These are phyloP conservation scores for Urochloa ruziziensis DNA, from an alignment of 176 grass and related monocot species.

Conservation along the genomic window DNA sequence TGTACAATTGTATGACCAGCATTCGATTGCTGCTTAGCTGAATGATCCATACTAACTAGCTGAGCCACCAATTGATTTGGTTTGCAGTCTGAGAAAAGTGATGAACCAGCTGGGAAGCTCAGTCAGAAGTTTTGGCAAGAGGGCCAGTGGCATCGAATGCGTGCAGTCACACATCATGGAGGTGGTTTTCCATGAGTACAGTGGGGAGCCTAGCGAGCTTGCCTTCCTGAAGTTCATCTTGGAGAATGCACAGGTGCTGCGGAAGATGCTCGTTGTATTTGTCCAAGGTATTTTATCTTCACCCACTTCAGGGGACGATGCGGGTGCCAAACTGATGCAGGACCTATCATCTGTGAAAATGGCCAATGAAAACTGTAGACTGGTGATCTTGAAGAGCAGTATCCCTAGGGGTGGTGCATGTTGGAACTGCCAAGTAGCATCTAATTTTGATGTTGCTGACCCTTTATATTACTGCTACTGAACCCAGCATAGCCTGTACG, in stretches of 20 bases:
- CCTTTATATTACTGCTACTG: not conserved
- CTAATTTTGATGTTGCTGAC: not conserved
- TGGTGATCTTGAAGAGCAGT: too few relatives aligned
- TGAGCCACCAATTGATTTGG: too few relatives aligned
- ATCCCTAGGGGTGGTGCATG: not conserved
- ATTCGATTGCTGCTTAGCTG: too few relatives aligned
- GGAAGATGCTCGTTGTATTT: not conserved
- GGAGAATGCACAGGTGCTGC: not conserved
- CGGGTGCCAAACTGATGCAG: not conserved
- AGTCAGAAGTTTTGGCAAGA: not conserved
- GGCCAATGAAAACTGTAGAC: not conserved
- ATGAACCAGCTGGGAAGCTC: too few relatives aligned
- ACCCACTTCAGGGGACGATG: not conserved
- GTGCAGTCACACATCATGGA: not conserved
- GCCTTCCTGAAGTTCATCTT: slow-evolving; percentile 23
- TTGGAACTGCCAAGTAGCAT: not conserved
- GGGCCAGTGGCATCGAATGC: not conserved
- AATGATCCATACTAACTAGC: not conserved
- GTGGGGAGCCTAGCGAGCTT: not conserved
- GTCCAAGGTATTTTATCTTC: not conserved
- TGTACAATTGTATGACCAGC: too few relatives aligned
- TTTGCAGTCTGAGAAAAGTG: too few relatives aligned
- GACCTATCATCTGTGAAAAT: not conserved
- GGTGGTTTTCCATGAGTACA: not conserved
- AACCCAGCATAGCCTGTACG: not conserved